A percentile compares a stretch with the other conserved stretches of the same genome.
Conservation (phyloP, 1,284 basidiomycete species). For the Ganoderma lucidum region DNA sequence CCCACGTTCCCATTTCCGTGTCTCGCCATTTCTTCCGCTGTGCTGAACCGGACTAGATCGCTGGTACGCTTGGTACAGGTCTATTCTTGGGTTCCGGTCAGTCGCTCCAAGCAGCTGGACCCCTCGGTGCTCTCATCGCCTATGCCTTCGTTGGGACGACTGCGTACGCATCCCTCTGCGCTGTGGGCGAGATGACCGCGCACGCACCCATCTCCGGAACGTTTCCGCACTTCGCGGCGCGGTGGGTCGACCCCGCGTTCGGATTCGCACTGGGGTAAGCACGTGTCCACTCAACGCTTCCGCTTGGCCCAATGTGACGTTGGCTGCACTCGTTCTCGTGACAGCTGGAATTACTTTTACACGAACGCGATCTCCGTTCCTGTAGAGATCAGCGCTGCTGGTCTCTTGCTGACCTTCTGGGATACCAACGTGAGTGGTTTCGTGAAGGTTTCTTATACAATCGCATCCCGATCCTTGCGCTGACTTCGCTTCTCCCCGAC, state of each 20-base stretch:
- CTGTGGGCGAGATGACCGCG: slow-evolving; percentile 76
- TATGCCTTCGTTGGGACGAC: slow-evolving; percentile 69
- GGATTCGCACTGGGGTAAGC: slow-evolving; percentile 64
- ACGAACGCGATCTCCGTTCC: slow-evolving; percentile 70
- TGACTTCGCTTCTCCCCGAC: neutral
- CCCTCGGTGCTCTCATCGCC: slow-evolving; percentile 66
- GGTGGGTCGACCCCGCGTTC: slow-evolving; percentile 80
- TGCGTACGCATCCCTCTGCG: slow-evolving; percentile 70
- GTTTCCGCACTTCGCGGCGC: slow-evolving; percentile 74
- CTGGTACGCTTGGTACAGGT: slow-evolving; percentile 80
- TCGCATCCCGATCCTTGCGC: neutral
- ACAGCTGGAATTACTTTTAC: slow-evolving; percentile 54
- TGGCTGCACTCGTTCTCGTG: neutral
- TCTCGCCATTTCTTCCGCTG: neutral
- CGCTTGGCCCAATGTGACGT: neutral
- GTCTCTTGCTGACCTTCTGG: slow-evolving; percentile 83
- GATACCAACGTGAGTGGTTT: slow-evolving; percentile 56
- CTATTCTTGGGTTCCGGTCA: slow-evolving; percentile 84
- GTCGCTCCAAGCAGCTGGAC: slow-evolving; percentile 62
- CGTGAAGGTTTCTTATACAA: neutral
- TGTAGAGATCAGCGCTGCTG: slow-evolving; percentile 80
- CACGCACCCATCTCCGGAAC: slow-evolving; percentile 79
- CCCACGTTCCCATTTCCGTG: too few relatives aligned
- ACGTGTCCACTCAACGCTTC: slow-evolving; percentile 2
- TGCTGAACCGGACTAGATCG: slow-evolving; percentile 53